Evolutionary conservation across 352 stramenopile species (phyloP).

Genomic region (Blastocystis sp.): DNA sequence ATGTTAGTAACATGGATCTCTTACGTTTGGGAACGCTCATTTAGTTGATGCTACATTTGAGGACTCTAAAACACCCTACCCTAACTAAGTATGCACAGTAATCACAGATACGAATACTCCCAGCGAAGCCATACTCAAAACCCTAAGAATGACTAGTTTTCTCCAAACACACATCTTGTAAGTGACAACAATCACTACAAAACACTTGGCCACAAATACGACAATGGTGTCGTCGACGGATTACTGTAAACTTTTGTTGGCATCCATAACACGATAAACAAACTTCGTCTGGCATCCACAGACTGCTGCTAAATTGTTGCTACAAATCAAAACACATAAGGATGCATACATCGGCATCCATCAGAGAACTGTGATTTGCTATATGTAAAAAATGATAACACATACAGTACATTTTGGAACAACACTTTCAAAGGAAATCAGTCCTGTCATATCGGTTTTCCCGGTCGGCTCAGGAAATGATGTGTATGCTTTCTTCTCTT

Average conservation of each 20-base stretch:
- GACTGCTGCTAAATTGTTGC: not conserved
- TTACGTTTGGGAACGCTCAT: not conserved
- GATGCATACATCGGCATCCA: not conserved
- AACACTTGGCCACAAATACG: slow-evolving; percentile 51
- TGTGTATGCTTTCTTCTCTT: slow-evolving; percentile 13
- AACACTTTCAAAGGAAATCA: slow-evolving; percentile 17
- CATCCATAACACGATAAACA: slow-evolving; percentile 48
- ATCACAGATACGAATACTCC: slow-evolving; percentile 50
- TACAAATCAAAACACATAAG: not conserved
- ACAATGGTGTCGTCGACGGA: slow-evolving; percentile 28
- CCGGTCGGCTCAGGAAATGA: slow-evolving; percentile 52
- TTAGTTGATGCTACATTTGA: slow-evolving; percentile 12
- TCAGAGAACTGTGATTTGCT: not conserved
- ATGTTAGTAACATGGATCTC: not conserved
- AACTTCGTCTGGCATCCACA: slow-evolving; percentile 59
- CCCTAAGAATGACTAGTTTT: not conserved
- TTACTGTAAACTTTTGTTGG: slow-evolving; percentile 48
- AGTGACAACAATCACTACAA: slow-evolving; percentile 45
- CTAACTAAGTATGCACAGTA: slow-evolving; percentile 30
- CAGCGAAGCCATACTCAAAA: slow-evolving; percentile 10
- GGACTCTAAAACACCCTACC: not conserved
- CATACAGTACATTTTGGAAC: not conserved
- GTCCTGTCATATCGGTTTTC: not conserved
- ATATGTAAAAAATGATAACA: not conserved
- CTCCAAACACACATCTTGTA: not conserved